Conservation (phyloP, 2,329 filamentous ascomycete species). For the Penicillium sp. region DNA sequence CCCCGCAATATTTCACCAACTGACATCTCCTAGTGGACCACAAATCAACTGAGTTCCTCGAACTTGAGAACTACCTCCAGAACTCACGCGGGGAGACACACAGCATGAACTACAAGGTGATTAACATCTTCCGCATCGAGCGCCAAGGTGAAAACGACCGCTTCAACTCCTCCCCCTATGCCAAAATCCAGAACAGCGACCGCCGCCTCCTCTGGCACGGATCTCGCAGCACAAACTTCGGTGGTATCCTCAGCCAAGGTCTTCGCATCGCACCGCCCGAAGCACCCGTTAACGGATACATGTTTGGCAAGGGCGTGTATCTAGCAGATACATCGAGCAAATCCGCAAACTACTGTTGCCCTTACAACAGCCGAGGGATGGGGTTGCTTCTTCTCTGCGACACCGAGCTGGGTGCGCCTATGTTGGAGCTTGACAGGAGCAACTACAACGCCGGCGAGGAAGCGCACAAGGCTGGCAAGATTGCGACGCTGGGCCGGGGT, state of each 20-base stretch:
- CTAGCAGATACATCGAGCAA: conserved; percentile 82
- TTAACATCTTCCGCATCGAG: conserved; percentile 80
- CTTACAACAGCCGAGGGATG: conserved; percentile 60
- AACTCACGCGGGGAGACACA: conserved; percentile 68
- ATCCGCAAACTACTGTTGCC: conserved; percentile 72
- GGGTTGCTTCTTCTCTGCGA: conserved; percentile 80
- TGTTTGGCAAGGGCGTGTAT: conserved; percentile 90
- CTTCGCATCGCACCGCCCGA: conserved; percentile 80
- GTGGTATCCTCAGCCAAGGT: conserved; percentile 82
- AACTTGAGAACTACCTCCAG: conserved; percentile 65
- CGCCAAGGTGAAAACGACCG: conserved; percentile 68
- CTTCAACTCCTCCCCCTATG: conserved; percentile 58
- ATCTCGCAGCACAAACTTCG: conserved; percentile 77
- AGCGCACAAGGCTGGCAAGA: conserved; percentile 58
- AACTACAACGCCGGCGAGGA: conserved; percentile 63
- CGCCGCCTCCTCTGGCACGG: conserved; percentile 84
- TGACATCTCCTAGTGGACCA: conserved; percentile 47
- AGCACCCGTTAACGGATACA: conserved; percentile 75
- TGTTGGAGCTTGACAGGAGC: conserved; percentile 59
- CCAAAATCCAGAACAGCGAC: conserved; percentile 56
- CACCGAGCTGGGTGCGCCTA: conserved; percentile 73
- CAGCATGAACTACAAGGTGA: conserved; percentile 48
- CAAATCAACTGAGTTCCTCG: conserved; percentile 59
- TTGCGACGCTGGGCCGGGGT: conserved; percentile 71
- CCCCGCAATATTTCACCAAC: background rate